Evolutionary conservation across 148 eudicot genomes (phyloP).

Genomic region (Limonium bicolor): DNA sequence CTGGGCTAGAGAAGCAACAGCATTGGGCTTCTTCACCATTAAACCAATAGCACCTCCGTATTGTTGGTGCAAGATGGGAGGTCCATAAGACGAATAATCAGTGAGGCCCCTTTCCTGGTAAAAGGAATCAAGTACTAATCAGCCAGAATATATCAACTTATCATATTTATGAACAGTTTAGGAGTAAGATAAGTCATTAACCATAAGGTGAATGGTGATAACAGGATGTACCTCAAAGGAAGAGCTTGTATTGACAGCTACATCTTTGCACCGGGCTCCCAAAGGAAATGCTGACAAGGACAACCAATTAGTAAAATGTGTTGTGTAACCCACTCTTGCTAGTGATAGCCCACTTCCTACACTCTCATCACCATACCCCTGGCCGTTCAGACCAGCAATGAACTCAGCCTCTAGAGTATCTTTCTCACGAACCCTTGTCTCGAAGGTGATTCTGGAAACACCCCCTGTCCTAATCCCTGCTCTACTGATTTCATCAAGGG

Average conservation of each 20-base stretch:
- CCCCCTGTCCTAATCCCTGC: conserved; percentile 58
- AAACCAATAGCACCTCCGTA: conserved; percentile 60
- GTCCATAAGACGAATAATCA: conserved; percentile 52
- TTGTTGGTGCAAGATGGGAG: conserved; percentile 48
- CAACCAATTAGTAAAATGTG: conserved; percentile 68
- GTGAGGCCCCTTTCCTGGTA: conserved; percentile 44
- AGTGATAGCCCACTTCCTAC: conserved; percentile 54
- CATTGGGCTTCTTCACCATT: conserved; percentile 31
- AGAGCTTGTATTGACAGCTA: conserved; percentile 23
- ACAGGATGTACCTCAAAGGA: background rate
- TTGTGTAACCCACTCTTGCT: conserved; percentile 58
- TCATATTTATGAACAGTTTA: no score
- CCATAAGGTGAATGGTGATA: background rate
- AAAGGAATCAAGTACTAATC: conserved; percentile 2
- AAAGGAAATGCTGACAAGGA: conserved; percentile 56
- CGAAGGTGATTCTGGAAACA: conserved; percentile 49
- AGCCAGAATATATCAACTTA: background rate
- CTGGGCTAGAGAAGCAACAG: conserved; percentile 57
- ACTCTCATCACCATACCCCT: conserved; percentile 13
- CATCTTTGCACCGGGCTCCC: conserved; percentile 75
- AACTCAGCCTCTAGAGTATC: conserved; percentile 67
- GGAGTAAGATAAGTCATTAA: background rate
- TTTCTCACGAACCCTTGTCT: conserved; percentile 42
- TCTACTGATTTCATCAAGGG: conserved; percentile 30
- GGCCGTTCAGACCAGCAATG: conserved; percentile 26